phyloP scores from a whole-genome alignment of 2,329 filamentous ascomycete genomes.

The Coniochaeta pulveracea region DNA sequence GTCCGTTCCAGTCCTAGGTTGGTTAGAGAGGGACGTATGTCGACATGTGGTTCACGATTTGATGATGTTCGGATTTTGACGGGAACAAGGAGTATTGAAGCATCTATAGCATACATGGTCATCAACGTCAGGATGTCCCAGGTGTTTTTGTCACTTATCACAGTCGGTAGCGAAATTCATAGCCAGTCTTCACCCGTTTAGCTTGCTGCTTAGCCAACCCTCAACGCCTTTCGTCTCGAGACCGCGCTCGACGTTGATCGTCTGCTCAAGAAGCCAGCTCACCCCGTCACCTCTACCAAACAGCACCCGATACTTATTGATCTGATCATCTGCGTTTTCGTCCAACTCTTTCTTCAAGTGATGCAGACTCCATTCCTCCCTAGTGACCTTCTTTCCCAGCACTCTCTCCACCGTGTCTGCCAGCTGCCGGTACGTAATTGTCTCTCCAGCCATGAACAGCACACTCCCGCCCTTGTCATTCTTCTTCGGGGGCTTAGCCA shows the following conservation, averaged over 20 bases:
- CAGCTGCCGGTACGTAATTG: neutral
- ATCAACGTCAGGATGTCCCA: no score
- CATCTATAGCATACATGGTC: neutral
- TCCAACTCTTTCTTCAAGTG: constrained; percentile 1
- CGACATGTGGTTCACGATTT: neutral
- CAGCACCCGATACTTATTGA: constrained; percentile 2
- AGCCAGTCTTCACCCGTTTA: no score
- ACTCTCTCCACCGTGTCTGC: neutral
- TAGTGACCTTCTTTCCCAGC: neutral
- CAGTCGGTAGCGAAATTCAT: no score
- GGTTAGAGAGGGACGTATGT: neutral
- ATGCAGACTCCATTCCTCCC: constrained; percentile 1
- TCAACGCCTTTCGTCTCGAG: neutral
- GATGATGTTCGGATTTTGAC: neutral
- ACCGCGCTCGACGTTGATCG: constrained; percentile 1
- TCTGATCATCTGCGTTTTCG: neutral
- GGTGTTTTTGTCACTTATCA: no score
- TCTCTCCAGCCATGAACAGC: neutral
- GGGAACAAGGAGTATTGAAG: neutral
- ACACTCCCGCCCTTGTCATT: constrained; percentile 2
- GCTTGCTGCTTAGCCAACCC: constrained; percentile 1
- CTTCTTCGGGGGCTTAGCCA: neutral
- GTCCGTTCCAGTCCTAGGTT: neutral
- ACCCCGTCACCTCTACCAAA: neutral
- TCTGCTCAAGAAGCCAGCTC: neutral